Evolutionary conservation across 371 early-diverging fungal species (phyloP).

Genomic region (Lichtheimia ramosa): DNA sequence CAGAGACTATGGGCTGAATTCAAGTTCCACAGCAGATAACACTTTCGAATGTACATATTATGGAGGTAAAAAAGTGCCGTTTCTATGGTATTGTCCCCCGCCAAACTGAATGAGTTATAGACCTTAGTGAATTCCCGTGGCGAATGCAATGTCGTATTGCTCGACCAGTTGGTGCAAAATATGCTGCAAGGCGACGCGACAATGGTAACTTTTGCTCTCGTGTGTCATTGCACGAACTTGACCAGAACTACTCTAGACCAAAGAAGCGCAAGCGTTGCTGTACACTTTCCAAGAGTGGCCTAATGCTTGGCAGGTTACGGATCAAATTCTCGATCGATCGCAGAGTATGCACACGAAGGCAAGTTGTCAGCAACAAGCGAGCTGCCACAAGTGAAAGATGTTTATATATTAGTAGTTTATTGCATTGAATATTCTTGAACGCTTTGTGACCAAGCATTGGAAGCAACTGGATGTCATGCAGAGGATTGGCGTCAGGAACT

Average conservation of each 20-base stretch:
- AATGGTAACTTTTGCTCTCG: background rate
- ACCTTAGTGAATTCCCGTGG: background rate
- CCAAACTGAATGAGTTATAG: background rate
- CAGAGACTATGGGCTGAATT: too few relatives aligned
- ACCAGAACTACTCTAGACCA: slow-evolving; percentile 49
- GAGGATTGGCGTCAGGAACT: slow-evolving; percentile 83
- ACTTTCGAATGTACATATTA: too few relatives aligned
- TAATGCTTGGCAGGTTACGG: slow-evolving; percentile 91
- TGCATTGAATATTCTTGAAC: slow-evolving; percentile 90
- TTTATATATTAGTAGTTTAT: slow-evolving; percentile 57
- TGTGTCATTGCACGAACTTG: background rate
- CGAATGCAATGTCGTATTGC: background rate
- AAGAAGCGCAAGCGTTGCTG: slow-evolving; percentile 66
- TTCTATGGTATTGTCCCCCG: too few relatives aligned
- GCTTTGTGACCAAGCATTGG: slow-evolving; percentile 92
- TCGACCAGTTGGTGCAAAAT: background rate
- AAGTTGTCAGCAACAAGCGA: slow-evolving; percentile 9
- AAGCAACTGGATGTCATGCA: slow-evolving; percentile 84
- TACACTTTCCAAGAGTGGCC: slow-evolving; percentile 91
- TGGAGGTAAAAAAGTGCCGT: too few relatives aligned
- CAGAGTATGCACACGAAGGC: slow-evolving; percentile 79
- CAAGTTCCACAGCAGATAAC: too few relatives aligned
- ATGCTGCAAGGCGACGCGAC: background rate
- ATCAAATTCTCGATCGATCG: slow-evolving; percentile 83
- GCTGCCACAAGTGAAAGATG: background rate